Conservation (phyloP, 306 rosid species). For the Corylus americana region DNA sequence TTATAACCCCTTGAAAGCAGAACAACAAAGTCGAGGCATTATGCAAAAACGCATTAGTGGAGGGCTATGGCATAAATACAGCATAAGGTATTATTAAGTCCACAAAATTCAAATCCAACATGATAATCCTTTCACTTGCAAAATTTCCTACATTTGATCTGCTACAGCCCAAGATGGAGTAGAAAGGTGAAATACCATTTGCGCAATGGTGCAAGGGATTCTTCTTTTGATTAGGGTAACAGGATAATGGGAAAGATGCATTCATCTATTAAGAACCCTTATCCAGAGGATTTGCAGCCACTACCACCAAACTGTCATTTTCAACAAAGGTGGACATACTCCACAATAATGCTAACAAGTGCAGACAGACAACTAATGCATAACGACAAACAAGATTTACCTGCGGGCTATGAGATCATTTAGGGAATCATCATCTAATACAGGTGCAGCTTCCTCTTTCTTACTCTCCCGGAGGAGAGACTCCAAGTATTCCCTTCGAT, state of each 20-base stretch:
- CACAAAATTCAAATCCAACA: constrained; percentile 11
- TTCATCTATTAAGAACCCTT: constrained; percentile 7
- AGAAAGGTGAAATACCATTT: constrained; percentile 21
- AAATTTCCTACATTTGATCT: constrained; percentile 7
- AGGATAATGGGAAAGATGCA: background rate
- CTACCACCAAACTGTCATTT: constrained; percentile 13
- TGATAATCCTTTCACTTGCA: constrained; percentile 3
- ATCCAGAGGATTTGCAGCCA: constrained; percentile 6
- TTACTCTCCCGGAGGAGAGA: constrained; percentile 93
- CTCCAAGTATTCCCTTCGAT: constrained; percentile 97
- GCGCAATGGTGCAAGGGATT: constrained; percentile 1
- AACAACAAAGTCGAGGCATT: constrained; percentile 2
- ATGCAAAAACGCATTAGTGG: constrained; percentile 15
- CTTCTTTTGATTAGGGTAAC: constrained; percentile 13
- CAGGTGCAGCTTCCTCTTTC: constrained; percentile 99
- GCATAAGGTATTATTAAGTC: background rate
- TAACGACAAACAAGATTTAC: constrained; percentile 37
- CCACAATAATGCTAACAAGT: constrained; percentile 18
- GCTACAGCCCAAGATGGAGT: background rate
- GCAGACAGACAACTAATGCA: constrained; percentile 25
- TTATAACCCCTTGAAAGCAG: constrained; percentile 3
- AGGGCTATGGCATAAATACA: constrained; percentile 3
- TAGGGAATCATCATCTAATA: constrained; percentile 90
- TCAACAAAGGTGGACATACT: constrained; percentile 13
- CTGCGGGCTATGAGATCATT: constrained; percentile 97